These are phyloP conservation scores for Anacardium occidentale DNA, from an alignment of 345 rosid genomes.

Conservation along the genomic window DNA sequence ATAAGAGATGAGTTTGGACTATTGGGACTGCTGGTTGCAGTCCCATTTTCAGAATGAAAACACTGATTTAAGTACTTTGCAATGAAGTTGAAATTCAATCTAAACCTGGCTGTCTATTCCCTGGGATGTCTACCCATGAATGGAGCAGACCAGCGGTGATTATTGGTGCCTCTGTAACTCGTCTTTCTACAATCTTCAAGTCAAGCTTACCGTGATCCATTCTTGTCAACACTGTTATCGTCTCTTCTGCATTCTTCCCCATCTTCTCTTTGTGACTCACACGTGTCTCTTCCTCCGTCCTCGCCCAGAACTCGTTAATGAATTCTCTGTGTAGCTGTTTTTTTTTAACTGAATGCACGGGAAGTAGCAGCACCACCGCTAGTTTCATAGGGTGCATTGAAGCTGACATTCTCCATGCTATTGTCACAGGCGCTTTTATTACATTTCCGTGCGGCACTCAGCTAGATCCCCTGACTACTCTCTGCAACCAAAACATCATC, in stretches of 20 bases:
- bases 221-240: slow-evolving; percentile 22
- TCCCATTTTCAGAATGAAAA: no score
- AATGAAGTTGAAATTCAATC: not conserved
- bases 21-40: no score
- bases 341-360: not conserved
- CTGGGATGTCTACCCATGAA: not conserved
- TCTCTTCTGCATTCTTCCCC: slow-evolving; percentile 34
- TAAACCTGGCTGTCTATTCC: not conserved
- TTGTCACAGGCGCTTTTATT: no score
- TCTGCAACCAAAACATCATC: no score
- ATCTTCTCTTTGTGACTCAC: slow-evolving; percentile 29
- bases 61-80: no score
- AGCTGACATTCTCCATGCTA: slow-evolving; percentile 36
- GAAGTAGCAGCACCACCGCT: not conserved
- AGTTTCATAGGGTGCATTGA: slow-evolving; percentile 11
- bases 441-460: no score
- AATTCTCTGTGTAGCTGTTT: slow-evolving; percentile 27
- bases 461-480: no score
- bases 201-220: slow-evolving; percentile 18
- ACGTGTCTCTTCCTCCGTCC: slow-evolving; percentile 11
- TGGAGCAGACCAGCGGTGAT: slow-evolving; percentile 27
- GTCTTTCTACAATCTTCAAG: slow-evolving; percentile 38
- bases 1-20: no score
- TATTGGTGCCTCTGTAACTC: slow-evolving; percentile 26
- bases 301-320: slow-evolving; percentile 35